These are phyloP conservation scores for Paraurostyla sp. DNA, from an alignment of 73 alveolate species.

Conservation along the genomic window DNA sequence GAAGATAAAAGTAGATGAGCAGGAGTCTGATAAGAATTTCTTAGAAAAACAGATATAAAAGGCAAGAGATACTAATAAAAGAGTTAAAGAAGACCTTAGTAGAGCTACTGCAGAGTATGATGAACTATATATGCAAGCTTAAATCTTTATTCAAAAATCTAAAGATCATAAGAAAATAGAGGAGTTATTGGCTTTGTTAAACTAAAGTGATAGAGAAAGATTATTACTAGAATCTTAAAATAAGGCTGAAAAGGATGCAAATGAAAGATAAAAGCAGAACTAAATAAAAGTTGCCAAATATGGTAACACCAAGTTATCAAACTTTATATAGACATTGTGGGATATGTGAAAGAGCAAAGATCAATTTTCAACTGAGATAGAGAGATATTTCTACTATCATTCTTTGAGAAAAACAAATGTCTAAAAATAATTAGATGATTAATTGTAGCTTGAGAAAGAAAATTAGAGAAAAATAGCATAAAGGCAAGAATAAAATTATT, in stretches of 20 bases:
- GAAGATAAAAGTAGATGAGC: constrained; percentile 48
- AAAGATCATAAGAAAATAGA: constrained; percentile 42
- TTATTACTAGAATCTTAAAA: background rate
- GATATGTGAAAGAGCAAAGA: constrained; percentile 1
- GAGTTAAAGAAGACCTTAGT: constrained; percentile 44
- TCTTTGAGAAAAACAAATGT: constrained; percentile 58
- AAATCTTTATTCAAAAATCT: background rate
- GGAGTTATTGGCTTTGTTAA: constrained; percentile 17
- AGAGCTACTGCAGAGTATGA: constrained; percentile 43
- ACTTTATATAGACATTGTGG: constrained; percentile 50
- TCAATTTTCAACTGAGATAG: constrained; percentile 49
- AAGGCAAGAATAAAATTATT: background rate
- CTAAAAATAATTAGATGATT: constrained; percentile 11
- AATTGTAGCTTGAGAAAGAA: background rate
- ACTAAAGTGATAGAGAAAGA: constrained; percentile 43
- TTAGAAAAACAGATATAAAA: constrained; percentile 26
- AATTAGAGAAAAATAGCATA: background rate
- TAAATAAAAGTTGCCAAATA: background rate
- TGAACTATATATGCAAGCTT: constrained; percentile 45
- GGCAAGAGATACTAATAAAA: constrained; percentile 14
- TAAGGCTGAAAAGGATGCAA: background rate
- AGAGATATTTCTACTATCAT: constrained; percentile 52
- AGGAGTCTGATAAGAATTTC: constrained; percentile 52
- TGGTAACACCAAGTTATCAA: constrained; percentile 28
- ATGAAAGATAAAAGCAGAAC: background rate